A percentile compares a stretch with the other conserved stretches of the same genome.
Evolutionary conservation across 1,284 basidiomycete genomes (phyloP).

Genomic region (Trametes pubescens): DNA sequence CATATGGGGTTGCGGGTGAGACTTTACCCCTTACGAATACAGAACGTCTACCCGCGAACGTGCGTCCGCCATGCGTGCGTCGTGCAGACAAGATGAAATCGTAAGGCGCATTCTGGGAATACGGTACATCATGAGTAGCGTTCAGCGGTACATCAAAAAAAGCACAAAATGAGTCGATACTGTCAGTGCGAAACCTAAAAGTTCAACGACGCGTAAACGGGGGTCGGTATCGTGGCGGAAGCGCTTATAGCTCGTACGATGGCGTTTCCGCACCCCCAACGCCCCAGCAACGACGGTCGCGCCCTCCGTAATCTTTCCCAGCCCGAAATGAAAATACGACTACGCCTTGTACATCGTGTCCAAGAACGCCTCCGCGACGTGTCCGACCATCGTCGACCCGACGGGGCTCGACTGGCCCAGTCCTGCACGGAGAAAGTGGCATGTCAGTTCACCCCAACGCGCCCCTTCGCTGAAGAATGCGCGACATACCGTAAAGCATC

Average conservation of each 20-base stretch:
- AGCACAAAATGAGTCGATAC: neutral
- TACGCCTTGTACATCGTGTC: slow-evolving; percentile 86
- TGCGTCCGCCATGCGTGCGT: neutral
- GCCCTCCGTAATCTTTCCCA: too few relatives aligned
- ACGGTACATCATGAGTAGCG: neutral
- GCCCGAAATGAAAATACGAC: slow-evolving; percentile 8
- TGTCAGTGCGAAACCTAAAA: neutral
- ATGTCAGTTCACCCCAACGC: slow-evolving; percentile 13
- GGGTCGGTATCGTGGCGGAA: neutral
- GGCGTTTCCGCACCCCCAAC: too few relatives aligned
- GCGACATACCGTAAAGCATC: slow-evolving; percentile 80
- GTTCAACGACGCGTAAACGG: neutral
- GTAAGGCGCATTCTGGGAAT: too few relatives aligned
- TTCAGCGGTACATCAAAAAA: neutral
- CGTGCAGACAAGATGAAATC: too few relatives aligned
- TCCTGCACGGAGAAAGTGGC: slow-evolving; percentile 55
- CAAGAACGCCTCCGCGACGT: slow-evolving; percentile 83
- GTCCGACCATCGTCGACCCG: slow-evolving; percentile 89
- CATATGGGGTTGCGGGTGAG: too few relatives aligned
- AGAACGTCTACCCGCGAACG: neutral
- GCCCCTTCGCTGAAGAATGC: too few relatives aligned
- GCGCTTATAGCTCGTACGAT: neutral
- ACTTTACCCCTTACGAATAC: too few relatives aligned
- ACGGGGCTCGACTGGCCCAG: slow-evolving; percentile 88
- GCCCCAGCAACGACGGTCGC: too few relatives aligned